Evolutionary conservation across 345 rosid species (phyloP).

Genomic region (Cardiospermum halicacabum): DNA sequence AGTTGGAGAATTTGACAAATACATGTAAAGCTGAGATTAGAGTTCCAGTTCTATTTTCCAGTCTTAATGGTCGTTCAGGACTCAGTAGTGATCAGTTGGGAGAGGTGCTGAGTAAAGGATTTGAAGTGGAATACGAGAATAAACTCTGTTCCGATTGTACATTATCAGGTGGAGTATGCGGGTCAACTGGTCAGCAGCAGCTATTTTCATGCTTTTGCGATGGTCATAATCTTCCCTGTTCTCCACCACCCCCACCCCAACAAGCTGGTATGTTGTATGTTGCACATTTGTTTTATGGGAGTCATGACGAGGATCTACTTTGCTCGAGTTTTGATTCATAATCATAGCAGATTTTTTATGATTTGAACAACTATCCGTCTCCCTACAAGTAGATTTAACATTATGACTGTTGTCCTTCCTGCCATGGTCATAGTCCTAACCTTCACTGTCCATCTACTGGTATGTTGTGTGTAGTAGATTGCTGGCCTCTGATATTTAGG

Average conservation of each 20-base stretch:
- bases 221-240: neutral
- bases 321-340: too few relatives aligned
- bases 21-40: neutral
- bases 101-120: constrained; percentile 17
- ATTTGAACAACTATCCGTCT: too few relatives aligned
- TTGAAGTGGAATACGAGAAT: constrained; percentile 11
- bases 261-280: neutral
- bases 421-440: too few relatives aligned
- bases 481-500: too few relatives aligned
- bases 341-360: too few relatives aligned
- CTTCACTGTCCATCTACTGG: too few relatives aligned
- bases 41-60: constrained; percentile 11
- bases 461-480: too few relatives aligned
- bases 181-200: neutral
- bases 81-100: accelerated
- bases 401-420: too few relatives aligned
- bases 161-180: neutral
- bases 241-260: neutral
- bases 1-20: neutral
- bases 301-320: too few relatives aligned
- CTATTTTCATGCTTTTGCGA: neutral
- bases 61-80: neutral
- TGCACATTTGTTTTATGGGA: too few relatives aligned
- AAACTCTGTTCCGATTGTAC: neutral
- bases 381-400: too few relatives aligned